These are phyloP conservation scores for Sugiyamaella valdiviana DNA, from an alignment of 805 yeast species.

Conservation along the genomic window DNA sequence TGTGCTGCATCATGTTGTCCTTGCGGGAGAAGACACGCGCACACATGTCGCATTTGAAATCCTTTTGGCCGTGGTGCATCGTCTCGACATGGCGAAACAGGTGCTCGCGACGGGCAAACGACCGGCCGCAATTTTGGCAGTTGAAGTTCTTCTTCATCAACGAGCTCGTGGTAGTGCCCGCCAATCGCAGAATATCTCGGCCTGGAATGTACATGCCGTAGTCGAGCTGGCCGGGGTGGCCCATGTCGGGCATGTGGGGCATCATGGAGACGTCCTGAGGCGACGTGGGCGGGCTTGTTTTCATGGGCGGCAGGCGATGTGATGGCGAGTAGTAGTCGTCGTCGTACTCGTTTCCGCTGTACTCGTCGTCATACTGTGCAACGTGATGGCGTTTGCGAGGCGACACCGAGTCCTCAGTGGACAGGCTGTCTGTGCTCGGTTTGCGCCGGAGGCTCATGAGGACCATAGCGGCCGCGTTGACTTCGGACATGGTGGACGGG, in stretches of 20 bases:
- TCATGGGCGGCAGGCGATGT: neutral
- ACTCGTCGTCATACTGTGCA: neutral
- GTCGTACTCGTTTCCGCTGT: neutral
- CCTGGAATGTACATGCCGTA: constrained; percentile 6
- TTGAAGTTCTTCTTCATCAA: constrained; percentile 17
- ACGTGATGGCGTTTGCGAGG: neutral
- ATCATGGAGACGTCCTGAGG: neutral
- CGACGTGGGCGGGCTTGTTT: constrained; percentile 1
- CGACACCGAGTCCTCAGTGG: neutral
- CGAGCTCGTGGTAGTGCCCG: neutral
- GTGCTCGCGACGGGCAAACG: constrained; percentile 24
- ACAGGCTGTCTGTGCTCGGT: neutral
- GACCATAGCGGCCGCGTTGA: constrained; percentile 23
- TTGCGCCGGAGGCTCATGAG: constrained; percentile 18
- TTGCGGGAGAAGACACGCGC: constrained; percentile 21
- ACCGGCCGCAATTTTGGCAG: constrained; percentile 21
- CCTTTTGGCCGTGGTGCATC: constrained; percentile 23
- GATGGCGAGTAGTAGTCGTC: neutral
- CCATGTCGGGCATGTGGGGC: neutral
- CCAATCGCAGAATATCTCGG: constrained; percentile 6
- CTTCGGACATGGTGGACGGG: constrained; percentile 16
- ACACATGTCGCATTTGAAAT: constrained; percentile 20
- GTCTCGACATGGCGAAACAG: constrained; percentile 22
- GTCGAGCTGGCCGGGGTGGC: neutral
- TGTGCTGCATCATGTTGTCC: constrained; percentile 26